Base-by-base conservation (phyloP, 805 yeast species). In the Wickerhamiella spandovensis region DNA sequence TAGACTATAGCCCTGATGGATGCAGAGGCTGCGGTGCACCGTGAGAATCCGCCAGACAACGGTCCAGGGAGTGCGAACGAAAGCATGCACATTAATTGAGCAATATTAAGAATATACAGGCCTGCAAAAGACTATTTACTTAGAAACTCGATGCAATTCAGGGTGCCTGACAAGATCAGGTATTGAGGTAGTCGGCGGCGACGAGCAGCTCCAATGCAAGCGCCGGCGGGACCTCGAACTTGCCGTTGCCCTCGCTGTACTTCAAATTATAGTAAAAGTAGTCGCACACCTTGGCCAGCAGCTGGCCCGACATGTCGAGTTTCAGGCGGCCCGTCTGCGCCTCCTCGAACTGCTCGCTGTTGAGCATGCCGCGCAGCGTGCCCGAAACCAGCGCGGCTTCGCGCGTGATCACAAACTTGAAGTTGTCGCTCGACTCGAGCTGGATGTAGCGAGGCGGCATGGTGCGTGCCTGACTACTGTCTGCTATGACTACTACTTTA, bases 171-270 rank as follows among this genome's bases (percentile, higher is more conserved):
- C n/a, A n/a, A n/a, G n/a, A 5, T 35, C 20, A 35, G 18, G 39
- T 35, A 9, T 85, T 90, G 58, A 87, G 67, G 63, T 78, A 90
- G 63, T 92, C 98, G 1, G 97, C 95, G 23, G 95, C 95, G 37
- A 92, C 90, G 44, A 92, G 67, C 56, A 90, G 68, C 62, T 92
- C 97, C 54, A 90, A 69, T 0, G 97, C 95, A 78, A 90, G 76
- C 57, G 87, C 97, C 0, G 97, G 89, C 1, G 97, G 96, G 2
- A 92, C 78, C 37, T 84, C 83, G 65, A 92, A 92, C 3, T 76
- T 78, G 7, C 51, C 57, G 23, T 65, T 67, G 20, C 59, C 60
- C 23, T 54, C 57, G 10, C 52, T 52, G 62, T 84, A 85, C 58
- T 84, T 81, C 52, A 73, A 64, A 58, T 84, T 79, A 61, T 84